These are phyloP conservation scores for Suillus occidentalis DNA, from an alignment of 768 basidiomycete species.

Conservation along the genomic window DNA sequence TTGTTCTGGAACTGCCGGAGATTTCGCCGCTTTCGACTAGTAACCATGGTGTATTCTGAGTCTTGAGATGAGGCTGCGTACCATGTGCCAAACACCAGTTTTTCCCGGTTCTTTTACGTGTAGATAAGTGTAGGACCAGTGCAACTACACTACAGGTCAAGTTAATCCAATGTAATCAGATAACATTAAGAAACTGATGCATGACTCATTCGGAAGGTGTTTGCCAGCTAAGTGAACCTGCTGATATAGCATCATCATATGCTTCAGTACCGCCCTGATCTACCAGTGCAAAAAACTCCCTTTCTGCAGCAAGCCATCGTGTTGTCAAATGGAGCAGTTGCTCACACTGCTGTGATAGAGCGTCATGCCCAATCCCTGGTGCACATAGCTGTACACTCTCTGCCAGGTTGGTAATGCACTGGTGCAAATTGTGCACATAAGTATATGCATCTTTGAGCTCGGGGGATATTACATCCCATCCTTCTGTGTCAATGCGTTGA, in stretches of 20 bases:
- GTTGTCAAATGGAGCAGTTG: background rate
- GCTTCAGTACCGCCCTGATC: background rate
- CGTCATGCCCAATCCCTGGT: background rate
- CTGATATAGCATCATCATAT: background rate
- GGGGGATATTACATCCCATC: background rate
- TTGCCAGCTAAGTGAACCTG: background rate
- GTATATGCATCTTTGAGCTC: background rate
- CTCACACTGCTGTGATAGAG: background rate
- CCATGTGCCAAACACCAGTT: too few relatives aligned
- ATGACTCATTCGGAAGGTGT: background rate
- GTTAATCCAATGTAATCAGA: too few relatives aligned
- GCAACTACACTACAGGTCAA: too few relatives aligned
- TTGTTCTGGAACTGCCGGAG: background rate
- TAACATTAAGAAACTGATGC: too few relatives aligned
- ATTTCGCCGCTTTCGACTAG: background rate
- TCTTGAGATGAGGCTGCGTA: too few relatives aligned
- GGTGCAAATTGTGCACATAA: background rate
- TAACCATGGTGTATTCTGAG: background rate
- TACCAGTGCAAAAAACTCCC: background rate
- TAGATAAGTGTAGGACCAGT: too few relatives aligned
- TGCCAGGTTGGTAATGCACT: background rate
- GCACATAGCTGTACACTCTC: background rate
- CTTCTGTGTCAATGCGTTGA: background rate
- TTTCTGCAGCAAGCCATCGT: background rate
- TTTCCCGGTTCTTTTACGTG: too few relatives aligned